A percentile compares a stretch with the other conserved stretches of the same genome.
phyloP scores from a whole-genome alignment of 192 early-diverging fungal genomes.

The Thamnidium elegans region DNA sequence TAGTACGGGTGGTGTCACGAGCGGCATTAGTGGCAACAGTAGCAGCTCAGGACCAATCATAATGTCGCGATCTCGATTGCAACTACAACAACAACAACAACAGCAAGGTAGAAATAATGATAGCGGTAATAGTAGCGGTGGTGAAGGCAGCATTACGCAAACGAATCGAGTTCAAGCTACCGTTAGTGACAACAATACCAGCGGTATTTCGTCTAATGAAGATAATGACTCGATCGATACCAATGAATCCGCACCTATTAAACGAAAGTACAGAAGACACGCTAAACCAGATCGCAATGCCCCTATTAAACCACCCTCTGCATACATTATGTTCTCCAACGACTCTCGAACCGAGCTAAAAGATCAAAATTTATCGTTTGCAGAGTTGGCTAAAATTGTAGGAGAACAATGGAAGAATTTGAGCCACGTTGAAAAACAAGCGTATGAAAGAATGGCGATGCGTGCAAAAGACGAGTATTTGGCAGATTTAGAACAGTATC shows the following conservation, averaged over 20 bases:
- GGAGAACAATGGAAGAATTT: constrained; percentile 44
- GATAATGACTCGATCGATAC: constrained; percentile 8
- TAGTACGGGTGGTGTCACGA: not conserved
- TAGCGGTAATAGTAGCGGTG: not conserved
- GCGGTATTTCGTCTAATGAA: constrained; percentile 20
- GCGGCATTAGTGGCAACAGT: not conserved
- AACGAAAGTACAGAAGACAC: constrained; percentile 42
- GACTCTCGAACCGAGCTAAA: constrained; percentile 33
- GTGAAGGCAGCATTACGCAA: not conserved
- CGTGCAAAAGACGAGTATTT: constrained; percentile 38
- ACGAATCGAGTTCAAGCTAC: not conserved
- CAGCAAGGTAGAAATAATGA: not conserved
- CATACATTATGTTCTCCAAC: constrained; percentile 47
- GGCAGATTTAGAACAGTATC: constrained; percentile 25
- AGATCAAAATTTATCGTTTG: constrained; percentile 33
- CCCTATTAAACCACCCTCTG: constrained; percentile 42
- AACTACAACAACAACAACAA: not conserved
- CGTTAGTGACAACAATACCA: not conserved
- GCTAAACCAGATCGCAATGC: constrained; percentile 43
- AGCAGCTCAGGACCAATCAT: not conserved
- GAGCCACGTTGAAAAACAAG: constrained; percentile 26
- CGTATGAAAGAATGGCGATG: constrained; percentile 32
- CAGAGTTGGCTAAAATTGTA: constrained; percentile 42
- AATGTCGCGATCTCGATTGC: not conserved
- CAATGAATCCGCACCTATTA: not conserved